Percentiles rank a stretch among this genome's conserved stretches.
phyloP scores from a whole-genome alignment of 2,329 filamentous ascomycete genomes.

The Bipolaris sorokiniana region DNA sequence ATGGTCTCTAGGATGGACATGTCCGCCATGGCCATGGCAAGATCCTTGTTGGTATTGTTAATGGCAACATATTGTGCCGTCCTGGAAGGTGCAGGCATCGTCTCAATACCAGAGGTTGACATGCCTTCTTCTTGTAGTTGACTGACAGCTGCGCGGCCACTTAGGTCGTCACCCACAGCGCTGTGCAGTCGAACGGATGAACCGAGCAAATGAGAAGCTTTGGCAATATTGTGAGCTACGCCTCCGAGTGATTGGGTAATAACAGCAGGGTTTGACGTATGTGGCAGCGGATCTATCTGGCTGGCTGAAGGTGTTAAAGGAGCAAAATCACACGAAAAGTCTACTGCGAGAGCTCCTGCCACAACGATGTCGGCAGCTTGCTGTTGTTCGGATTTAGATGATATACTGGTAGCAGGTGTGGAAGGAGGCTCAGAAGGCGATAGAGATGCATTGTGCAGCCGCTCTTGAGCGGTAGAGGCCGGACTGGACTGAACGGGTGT shows the following conservation, averaged over 20 bases:
- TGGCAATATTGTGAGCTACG: constrained; percentile 89
- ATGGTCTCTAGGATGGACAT: constrained; percentile 77
- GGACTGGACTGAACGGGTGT: constrained; percentile 28
- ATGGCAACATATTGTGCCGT: constrained; percentile 93
- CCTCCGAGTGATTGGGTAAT: constrained; percentile 87
- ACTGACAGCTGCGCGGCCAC: constrained; percentile 74
- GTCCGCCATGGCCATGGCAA: constrained; percentile 93
- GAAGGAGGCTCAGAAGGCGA: constrained; percentile 18
- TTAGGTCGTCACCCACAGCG: constrained; percentile 78
- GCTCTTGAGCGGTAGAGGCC: constrained; percentile 19
- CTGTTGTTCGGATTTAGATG: constrained; percentile 7
- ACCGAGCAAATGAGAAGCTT: constrained; percentile 75
- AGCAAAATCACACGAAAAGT: constrained; percentile 81
- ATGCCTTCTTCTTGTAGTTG: constrained; percentile 70
- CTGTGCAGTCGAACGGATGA: constrained; percentile 76
- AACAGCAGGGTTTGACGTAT: constrained; percentile 84
- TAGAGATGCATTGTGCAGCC: constrained; percentile 22
- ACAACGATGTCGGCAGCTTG: constrained; percentile 70
- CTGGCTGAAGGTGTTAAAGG: constrained; percentile 51
- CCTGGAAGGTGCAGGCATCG: constrained; percentile 56
- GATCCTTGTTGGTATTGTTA: constrained; percentile 81
- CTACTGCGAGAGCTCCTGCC: constrained; percentile 87
- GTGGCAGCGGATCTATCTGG: constrained; percentile 58
- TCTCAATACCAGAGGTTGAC: constrained; percentile 65
- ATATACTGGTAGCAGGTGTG: constrained; percentile 12